A percentile compares a stretch with the other conserved stretches of the same genome.
Evolutionary conservation across 257 asterid genomes (phyloP).

Genomic region (Solanum chiquidenum): DNA sequence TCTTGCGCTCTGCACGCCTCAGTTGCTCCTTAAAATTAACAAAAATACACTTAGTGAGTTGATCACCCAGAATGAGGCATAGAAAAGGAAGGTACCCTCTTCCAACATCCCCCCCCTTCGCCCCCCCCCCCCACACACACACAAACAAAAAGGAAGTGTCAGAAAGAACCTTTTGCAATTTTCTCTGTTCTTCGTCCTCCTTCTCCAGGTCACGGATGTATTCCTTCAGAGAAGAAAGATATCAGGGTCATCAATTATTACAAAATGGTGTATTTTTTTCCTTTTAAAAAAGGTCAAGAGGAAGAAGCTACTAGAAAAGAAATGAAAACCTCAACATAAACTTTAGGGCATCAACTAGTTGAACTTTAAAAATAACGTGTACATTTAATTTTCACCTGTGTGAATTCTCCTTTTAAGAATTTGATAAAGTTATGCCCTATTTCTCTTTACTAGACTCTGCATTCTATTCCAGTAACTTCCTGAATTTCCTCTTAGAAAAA

Average conservation of each 20-base stretch:
- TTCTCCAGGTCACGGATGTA: slow-evolving; percentile 88
- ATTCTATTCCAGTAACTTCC: not conserved
- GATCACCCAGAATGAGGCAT: not conserved
- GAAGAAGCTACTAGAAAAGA: not conserved
- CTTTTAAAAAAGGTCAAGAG: not conserved
- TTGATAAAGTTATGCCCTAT: not conserved
- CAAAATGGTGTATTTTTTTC: not conserved
- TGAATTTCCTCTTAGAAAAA: not conserved
- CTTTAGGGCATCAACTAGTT: not conserved
- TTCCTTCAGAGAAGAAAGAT: slow-evolving; percentile 44
- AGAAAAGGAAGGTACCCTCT: not conserved
- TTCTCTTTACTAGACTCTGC: not conserved
- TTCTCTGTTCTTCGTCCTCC: slow-evolving; percentile 90
- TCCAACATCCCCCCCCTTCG: not conserved
- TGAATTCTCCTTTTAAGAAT: not conserved
- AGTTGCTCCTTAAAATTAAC: slow-evolving; percentile 49
- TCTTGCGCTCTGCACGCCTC: slow-evolving; percentile 83
- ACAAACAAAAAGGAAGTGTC: not conserved
- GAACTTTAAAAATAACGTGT: not conserved
- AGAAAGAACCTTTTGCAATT: slow-evolving; percentile 59
- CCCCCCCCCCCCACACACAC: not conserved
- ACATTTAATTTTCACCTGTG: not conserved
- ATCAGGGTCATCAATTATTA: not conserved
- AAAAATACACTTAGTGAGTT: not conserved
- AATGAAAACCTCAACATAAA: not conserved